A percentile compares a stretch with the other conserved stretches of the same genome.
Evolutionary conservation across 192 early-diverging fungal genomes (phyloP).

Genomic region (Mortierella alpina): DNA sequence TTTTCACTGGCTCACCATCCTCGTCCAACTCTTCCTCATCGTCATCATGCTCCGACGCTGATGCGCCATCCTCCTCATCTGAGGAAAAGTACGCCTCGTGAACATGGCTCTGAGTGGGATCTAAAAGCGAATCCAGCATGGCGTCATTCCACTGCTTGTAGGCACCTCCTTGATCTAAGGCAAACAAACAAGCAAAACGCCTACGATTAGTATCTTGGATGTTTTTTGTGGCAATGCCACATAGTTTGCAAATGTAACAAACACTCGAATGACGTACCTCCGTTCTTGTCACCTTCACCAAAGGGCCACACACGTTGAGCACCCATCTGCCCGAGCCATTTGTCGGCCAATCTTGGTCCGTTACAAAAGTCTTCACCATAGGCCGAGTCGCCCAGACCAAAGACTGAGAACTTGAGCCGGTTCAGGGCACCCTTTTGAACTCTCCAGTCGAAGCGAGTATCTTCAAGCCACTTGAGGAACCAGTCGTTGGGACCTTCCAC

Average conservation of each 20-base stretch:
- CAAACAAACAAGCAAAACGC: background rate
- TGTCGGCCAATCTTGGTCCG: constrained; percentile 66
- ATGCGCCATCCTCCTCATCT: constrained; percentile 62
- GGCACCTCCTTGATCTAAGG: constrained; percentile 44
- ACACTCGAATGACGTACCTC: constrained; percentile 22
- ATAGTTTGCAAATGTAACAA: constrained; percentile 29
- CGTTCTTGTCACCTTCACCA: constrained; percentile 72
- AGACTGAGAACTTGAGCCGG: constrained; percentile 71
- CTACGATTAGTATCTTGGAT: background rate
- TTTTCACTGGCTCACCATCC: constrained; percentile 29
- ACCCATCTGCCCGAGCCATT: constrained; percentile 69
- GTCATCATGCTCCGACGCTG: constrained; percentile 64
- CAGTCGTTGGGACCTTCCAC: constrained; percentile 77
- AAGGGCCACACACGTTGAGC: constrained; percentile 69
- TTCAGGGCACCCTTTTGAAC: constrained; percentile 63
- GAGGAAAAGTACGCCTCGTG: constrained; percentile 61
- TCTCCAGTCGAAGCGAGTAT: constrained; percentile 70
- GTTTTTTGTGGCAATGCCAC: background rate
- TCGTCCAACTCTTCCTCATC: constrained; percentile 53
- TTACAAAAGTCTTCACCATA: constrained; percentile 71
- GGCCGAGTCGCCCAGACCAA: constrained; percentile 77
- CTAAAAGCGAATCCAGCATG: constrained; percentile 48
- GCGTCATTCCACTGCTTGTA: constrained; percentile 54
- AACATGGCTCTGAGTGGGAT: constrained; percentile 53
- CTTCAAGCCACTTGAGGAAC: constrained; percentile 75